phyloP scores from a whole-genome alignment of 2,329 filamentous ascomycete genomes.

The Pseudogymnoascus sp. region DNA sequence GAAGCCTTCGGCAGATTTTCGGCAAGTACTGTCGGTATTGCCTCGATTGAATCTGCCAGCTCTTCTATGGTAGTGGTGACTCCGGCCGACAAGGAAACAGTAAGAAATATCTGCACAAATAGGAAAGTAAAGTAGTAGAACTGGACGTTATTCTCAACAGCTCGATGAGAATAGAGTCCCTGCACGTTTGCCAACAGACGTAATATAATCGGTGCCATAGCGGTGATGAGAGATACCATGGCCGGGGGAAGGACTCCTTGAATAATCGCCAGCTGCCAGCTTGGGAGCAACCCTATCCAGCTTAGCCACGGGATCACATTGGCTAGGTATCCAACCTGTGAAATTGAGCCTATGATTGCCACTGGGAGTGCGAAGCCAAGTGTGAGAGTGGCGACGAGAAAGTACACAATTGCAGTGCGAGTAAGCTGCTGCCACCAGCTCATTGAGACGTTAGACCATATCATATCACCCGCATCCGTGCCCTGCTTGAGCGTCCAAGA shows the following conservation, averaged over 20 bases:
- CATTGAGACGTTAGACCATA: conserved; percentile 65
- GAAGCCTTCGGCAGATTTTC: conserved; percentile 16
- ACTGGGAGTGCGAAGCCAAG: too few relatives aligned
- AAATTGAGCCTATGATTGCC: too few relatives aligned
- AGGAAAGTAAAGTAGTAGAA: conserved; percentile 62
- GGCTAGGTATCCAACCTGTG: conserved; percentile 8
- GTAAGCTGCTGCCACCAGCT: conserved; percentile 83
- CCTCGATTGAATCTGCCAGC: conserved; percentile 6
- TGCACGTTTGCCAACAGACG: conserved; percentile 14
- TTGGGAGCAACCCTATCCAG: too few relatives aligned
- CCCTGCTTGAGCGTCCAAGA: too few relatives aligned
- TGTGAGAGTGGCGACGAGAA: too few relatives aligned
- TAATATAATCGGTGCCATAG: conserved; percentile 10
- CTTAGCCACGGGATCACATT: too few relatives aligned
- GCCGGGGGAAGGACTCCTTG: too few relatives aligned
- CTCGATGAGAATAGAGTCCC: conserved; percentile 21
- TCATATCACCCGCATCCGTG: too few relatives aligned
- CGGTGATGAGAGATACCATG: not conserved
- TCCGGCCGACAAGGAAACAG: conserved; percentile 39
- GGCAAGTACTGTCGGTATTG: not conserved
- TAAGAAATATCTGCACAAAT: conserved; percentile 60
- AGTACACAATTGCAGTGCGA: conserved; percentile 39
- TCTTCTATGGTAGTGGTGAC: conserved; percentile 15
- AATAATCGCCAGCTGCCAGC: too few relatives aligned
- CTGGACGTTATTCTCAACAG: conserved; percentile 38